Evolutionary conservation across 1,284 basidiomycete genomes (phyloP).

Genomic region (Microbotryum scabiosae): DNA sequence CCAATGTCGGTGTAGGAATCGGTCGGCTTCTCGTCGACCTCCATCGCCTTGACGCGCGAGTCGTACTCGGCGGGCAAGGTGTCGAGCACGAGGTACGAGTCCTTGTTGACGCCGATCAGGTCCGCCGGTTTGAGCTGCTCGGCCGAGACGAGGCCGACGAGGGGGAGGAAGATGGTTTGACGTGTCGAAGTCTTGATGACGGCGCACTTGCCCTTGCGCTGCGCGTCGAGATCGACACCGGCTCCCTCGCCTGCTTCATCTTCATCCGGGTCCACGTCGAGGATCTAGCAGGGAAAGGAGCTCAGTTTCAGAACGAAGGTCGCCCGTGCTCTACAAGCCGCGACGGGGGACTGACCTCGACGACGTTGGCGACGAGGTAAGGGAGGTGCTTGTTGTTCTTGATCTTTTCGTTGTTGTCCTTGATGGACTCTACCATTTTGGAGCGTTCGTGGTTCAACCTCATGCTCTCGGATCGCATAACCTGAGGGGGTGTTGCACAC

Average conservation of each 20-base stretch:
- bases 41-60: slow-evolving; percentile 80
- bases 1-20: slow-evolving; percentile 73
- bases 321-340: neutral
- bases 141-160: slow-evolving; percentile 91
- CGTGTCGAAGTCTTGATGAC: slow-evolving; percentile 98
- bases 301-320: neutral
- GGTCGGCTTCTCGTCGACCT: slow-evolving; percentile 74
- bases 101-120: slow-evolving; percentile 98
- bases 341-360: slow-evolving; percentile 55
- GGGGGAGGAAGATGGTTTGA: slow-evolving; percentile 89
- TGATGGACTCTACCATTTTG: slow-evolving; percentile 96
- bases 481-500: slow-evolving; percentile 46
- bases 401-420: slow-evolving; percentile 96
- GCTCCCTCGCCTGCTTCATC: slow-evolving; percentile 73
- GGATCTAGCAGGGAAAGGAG: slow-evolving; percentile 55
- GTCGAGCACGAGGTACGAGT: slow-evolving; percentile 96
- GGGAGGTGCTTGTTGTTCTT: slow-evolving; percentile 99
- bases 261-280: slow-evolving; percentile 82
- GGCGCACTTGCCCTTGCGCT: slow-evolving; percentile 93
- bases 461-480: slow-evolving; percentile 88
- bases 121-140: slow-evolving; percentile 83
- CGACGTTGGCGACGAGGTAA: slow-evolving; percentile 95
- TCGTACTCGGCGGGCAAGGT: slow-evolving; percentile 70
- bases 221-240: slow-evolving; percentile 83
- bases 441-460: slow-evolving; percentile 87